Evolutionary conservation across 495 filamentous ascomycete species (phyloP), one percentile per base, ranked within the genome.

Genomic region (Lophiostoma macrostomum): DNA sequence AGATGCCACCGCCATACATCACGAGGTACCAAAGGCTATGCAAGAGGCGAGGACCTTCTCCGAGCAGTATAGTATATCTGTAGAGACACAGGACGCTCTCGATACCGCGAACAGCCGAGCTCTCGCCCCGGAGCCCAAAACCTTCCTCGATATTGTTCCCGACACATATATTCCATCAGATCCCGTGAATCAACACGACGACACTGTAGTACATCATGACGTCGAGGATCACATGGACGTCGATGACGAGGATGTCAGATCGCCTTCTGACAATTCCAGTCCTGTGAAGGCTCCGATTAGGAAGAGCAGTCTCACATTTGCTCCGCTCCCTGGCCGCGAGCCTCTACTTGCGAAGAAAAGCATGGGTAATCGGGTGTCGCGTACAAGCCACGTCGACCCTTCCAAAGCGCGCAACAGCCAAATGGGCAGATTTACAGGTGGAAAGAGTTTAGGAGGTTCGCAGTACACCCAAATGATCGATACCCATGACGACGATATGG

Each of bases 251-350:
- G 75, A 73, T 19, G 75, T 74, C 19, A 72, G 73, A 31, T 81
- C 82, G 27, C 75, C 81, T 14, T 86, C 83, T 10, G 80, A 84
- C 51, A 73, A 69, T 7, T 84, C 82, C 4, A 82, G 76, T 41
- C 82, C 83, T 1, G 82, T 77, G 32, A 72, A 78, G 40, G 77
- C 74, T n/a, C 69, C 79, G 3, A 71, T 94, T 42, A 85, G 91
- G 28, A 96, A 96, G 74, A 96, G 90, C 68, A 96, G 91, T 61
- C 76, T 97, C 42, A 91, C 83, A 42, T 96, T 98, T 69, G 86
- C 94, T 11, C 87, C 93, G 2, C 74, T 98, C 3, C 93, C 93
- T 42, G 88, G 91, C 6, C 82, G 93, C 31, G 91, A 96, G 64
- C 93, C 91, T 23, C 73, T 96, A 32, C 81, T 80, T 16, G 80